Evolutionary conservation across 2,329 filamentous ascomycete species (phyloP), one percentile per base, ranked within the genome.

Genomic region (Fonsecaea pugnacius): DNA sequence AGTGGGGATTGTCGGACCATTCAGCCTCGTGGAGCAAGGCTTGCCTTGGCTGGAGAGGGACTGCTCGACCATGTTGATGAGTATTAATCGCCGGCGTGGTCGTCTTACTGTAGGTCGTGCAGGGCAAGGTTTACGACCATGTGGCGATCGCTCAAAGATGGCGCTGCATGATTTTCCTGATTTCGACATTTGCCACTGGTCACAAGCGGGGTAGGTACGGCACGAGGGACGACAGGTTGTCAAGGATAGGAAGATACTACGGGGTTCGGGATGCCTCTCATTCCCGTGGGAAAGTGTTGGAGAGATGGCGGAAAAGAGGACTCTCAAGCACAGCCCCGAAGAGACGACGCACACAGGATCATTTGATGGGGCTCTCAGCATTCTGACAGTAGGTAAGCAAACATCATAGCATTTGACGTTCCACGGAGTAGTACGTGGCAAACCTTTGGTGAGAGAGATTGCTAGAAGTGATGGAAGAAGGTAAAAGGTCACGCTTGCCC

Each of bases 101-200:
- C n/a, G 12, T n/a, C 40, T 48, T 48, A 21, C 43, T 24, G 27
- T 48, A 48, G 21, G 4, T 24, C 43, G 18, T 24, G 43, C 43
- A 48, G 43, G 43, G 43, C 43, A 48, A 48, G 10, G 43, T 27
- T 48, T 48, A 48, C 43, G 43, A 46, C n/a, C 40, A 12, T 46
- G n/a, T 46, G 40, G 40, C 40, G 18, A 46, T 10, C 21, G 1
- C 21, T 46, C n/a, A 21, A 46, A 10, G 40, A 21, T 7, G n/a
- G n/a, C n/a, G 40, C 40, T 21, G 40, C n/a, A 38, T 14, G 36
- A 6, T 18, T 43, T 43, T 43, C 38, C 27, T 30, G 27, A 6
- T 12, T 38, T 12, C 16, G 35, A 16, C 14, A 16, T 38, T 16
- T 12, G 43, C 43, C 43, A 48, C 43, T 10, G 43, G 21, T 27